Conservation (phyloP, 2,329 filamentous ascomycete genomes). For the Penicillium sumatraense region DNA sequence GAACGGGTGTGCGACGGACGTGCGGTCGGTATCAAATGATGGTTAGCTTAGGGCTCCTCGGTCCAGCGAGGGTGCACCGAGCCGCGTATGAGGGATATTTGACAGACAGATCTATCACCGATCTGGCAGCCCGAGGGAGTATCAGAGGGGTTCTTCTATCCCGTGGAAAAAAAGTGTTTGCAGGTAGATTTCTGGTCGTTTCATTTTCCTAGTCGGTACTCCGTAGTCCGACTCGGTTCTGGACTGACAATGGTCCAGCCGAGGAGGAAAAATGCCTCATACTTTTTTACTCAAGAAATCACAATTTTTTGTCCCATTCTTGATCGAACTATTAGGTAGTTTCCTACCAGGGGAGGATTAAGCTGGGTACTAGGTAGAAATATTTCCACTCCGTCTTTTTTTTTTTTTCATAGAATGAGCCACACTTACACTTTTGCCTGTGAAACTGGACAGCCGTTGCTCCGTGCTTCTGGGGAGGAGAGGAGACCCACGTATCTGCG, state of each 20-base stretch:
- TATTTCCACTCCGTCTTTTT: background rate
- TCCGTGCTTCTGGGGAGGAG: background rate
- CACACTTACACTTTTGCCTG: constrained; percentile 1
- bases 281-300: background rate
- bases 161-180: constrained; percentile 2
- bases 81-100: constrained; percentile 27
- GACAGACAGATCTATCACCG: constrained; percentile 22
- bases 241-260: background rate
- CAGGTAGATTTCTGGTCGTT: constrained; percentile 4
- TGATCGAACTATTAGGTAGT: background rate
- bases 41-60: constrained; percentile 2
- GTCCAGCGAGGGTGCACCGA: background rate
- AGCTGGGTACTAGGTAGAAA: background rate
- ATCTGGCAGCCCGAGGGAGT: constrained; percentile 22
- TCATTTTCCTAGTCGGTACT: constrained; percentile 6
- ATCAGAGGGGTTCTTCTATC: constrained; percentile 4
- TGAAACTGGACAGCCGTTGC: constrained; percentile 3
- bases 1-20: background rate
- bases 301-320: background rate
- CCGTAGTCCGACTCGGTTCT: too few relatives aligned
- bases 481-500: constrained; percentile 10
- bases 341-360: background rate
- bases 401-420: background rate
- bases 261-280: constrained; percentile 15
- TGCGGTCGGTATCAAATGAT: constrained; percentile 1